Base-by-base conservation (phyloP, 129 eudicot species). In the Tanacetum coccineum region DNA sequence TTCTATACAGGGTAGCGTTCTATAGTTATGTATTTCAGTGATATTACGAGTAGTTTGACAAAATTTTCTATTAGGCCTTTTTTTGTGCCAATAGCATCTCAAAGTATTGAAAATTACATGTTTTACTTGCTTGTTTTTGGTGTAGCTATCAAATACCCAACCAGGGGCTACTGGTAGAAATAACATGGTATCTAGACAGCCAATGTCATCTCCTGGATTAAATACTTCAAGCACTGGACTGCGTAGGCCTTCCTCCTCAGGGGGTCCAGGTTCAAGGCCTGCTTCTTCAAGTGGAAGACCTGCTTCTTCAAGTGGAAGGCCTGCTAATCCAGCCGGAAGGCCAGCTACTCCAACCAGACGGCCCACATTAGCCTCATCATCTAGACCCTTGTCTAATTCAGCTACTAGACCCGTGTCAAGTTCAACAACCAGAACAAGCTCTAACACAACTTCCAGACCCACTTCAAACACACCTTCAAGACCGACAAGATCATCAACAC, bases 271-370 rank as follows among this genome's bases (percentile, higher is more conserved):
- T 2, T 81, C 95, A 62, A 80, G 96, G 70, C 90, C 98, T 40
- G 82, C 79, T 62, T 87, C 97, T 19, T 95, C 98, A 77, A 87
- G 91, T 9, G 86, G 90, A 46, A 86, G 95, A 32, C 87, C 96
- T 48, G n/a, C 40, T 17, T 9, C 60, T 28, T 55, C 60, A 55
- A 55, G 14, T 14, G 30, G 60, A 20, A 55, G 60, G 28, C 59
- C 59, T 19, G 59, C 59, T 54, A 19, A 4, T 25, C 7, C 62
- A 10, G 14, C 59, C 8, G 64, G 73, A 70, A 81, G 96, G 70
- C 88, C 98, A 17, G 83, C 79, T 62, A 92, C 96, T 26, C 96
- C 98, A 72, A 92, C 96, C 21, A 89, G 91, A 45, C 87, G 96
- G 46, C 89, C 95, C 58, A 78, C 86, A 66, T 65, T 86, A 57